A percentile compares a stretch with the other conserved stretches of the same genome.
Conservation (phyloP, 306 rosid genomes). For the Trichosanthes truncata region DNA sequence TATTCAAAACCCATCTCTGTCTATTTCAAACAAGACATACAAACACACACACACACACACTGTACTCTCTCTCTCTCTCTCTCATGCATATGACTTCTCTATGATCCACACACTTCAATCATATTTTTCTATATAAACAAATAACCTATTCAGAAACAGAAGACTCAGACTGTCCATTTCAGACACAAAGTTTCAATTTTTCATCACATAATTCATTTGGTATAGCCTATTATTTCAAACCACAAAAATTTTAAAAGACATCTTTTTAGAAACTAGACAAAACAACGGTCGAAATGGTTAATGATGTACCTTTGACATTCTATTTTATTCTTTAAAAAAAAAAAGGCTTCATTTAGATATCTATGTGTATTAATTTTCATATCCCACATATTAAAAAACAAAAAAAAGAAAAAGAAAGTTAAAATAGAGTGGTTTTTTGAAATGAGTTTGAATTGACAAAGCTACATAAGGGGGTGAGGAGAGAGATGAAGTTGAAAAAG, state of each 20-base stretch:
- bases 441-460: not conserved
- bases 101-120: not conserved
- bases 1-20: not conserved
- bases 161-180: not conserved
- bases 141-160: not conserved
- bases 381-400: not conserved
- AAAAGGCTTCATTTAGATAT: not conserved
- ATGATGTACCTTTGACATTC: too few relatives aligned
- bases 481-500: slow-evolving; percentile 7
- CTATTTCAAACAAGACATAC: not conserved
- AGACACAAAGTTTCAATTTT: not conserved
- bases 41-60: not conserved
- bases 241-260: not conserved
- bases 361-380: not conserved
- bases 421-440: not conserved
- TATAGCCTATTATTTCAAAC: not conserved
- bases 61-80: not conserved
- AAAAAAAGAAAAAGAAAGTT: too few relatives aligned
- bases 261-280: not conserved
- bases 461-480: not conserved
- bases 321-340: too few relatives aligned
- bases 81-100: not conserved
- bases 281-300: not conserved
- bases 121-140: not conserved
- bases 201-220: not conserved